Base-by-base conservation (phyloP, 176 grass and related monocot genomes). In the Rhynchospora tenuis region DNA sequence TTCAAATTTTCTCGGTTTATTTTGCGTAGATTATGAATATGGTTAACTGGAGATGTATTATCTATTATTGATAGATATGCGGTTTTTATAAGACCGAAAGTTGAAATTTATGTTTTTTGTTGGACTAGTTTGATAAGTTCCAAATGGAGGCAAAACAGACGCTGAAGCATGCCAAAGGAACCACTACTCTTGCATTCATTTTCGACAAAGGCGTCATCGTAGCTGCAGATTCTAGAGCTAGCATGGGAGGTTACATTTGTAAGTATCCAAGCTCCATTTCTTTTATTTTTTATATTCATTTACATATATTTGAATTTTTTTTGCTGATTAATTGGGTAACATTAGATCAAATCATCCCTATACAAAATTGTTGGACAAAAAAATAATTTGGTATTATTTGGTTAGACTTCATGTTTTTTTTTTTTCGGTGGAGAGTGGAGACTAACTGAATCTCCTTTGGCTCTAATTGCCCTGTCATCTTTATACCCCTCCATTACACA, bases 241-340 rank as follows among this genome's bases (percentile, higher is more conserved):
- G 92, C 89, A 98, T 98, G 95, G 95, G 92, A 81, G 95, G 92
- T 55, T 94, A 98, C 80, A 98, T 98, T 60, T 98, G 95, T 98
- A 67, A 94, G 95, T 59, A 28, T 3, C 78, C 17, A 13, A 14
- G 27, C 47, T 16, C 66, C 78, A 47, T 11, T 63, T 44, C 10
- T 76, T 17, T 47, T 44, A 61, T 0, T 54, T 23, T 54, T 51
- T 70, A 29, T 33, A 6, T n/a, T n/a, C n/a, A n/a, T n/a, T n/a
- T n/a, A n/a, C n/a, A n/a, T n/a, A n/a, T n/a, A n/a, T n/a, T n/a
- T n/a, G n/a, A n/a, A n/a, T n/a, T n/a, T n/a, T n/a, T n/a, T n/a
- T n/a, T n/a, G n/a, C n/a, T n/a, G n/a, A n/a, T n/a, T n/a, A n/a
- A n/a, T n/a, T n/a, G n/a, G n/a, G n/a, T n/a, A n/a, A n/a, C n/a